These are phyloP conservation scores for Ehretia macrophylla DNA, from an alignment of 257 asterid genomes.

Conservation along the genomic window DNA sequence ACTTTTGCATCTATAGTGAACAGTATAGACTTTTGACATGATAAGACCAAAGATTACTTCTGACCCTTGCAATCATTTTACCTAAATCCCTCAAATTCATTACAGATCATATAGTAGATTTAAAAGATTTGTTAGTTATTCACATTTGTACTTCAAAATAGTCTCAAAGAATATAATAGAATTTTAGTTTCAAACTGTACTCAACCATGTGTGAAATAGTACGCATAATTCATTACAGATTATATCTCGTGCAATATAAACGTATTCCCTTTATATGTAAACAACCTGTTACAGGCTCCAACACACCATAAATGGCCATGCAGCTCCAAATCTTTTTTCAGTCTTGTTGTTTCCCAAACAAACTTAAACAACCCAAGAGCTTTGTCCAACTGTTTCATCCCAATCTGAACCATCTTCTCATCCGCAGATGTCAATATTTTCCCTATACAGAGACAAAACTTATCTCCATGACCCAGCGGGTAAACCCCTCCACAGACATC, in stretches of 20 bases:
- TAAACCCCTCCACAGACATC: conserved; percentile 82
- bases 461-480: conserved; percentile 31
- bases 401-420: conserved; percentile 50
- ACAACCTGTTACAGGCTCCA: conserved; percentile 54
- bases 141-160: too few species aligned
- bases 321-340: conserved; percentile 69
- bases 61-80: too few species aligned
- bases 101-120: too few species aligned
- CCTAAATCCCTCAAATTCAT: too few species aligned
- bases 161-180: too few species aligned
- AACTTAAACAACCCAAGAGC: conserved; percentile 79
- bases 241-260: conserved; percentile 58
- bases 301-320: conserved; percentile 95
- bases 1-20: too few species aligned
- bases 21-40: too few species aligned
- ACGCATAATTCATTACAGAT: conserved; percentile 28
- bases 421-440: conserved; percentile 62
- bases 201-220: too few species aligned
- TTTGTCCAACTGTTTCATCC: conserved; percentile 64
- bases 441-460: conserved; percentile 65
- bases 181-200: too few species aligned
- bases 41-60: too few species aligned
- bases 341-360: conserved; percentile 71
- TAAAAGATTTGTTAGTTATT: too few species aligned
- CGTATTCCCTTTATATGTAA: conserved; percentile 56